Base-by-base conservation (phyloP, 2,329 filamentous ascomycete species). In the Pseudopyricularia cyperi region DNA sequence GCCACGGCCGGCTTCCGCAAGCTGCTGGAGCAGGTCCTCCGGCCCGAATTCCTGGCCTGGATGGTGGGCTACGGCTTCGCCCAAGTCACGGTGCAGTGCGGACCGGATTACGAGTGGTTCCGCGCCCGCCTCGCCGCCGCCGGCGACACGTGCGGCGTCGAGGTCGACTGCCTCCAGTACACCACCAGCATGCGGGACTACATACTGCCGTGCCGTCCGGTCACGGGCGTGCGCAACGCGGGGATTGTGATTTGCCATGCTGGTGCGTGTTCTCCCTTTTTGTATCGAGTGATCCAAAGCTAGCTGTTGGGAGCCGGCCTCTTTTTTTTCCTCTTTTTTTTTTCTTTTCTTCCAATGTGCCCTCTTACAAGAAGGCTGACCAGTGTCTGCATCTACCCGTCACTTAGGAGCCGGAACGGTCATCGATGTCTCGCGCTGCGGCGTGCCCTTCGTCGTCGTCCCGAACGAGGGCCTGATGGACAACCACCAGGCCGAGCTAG, bases 401-500 rank as follows among this genome's bases (percentile, higher is more conserved):
- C 14, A 15, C 5, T 22, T 50, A 95, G 90, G 91, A 15, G 90
- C 91, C 12, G 93, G 93, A 8, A 89, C 88, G 3, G 89, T 97
- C 28, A 74, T 97, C 1, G 89, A 90, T 63, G 88, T 83, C 1
- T 78, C 94, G 56, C 80, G 87, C 44, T 71, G 86, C 51, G 78
- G 80, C 14, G 71, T 89, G 0, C 83, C 87, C 3, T 71, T 97
- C n/a, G 77, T 98, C 49, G 88, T 95, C 1, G 89, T 98, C 2
- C 87, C 91, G 2, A 98, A 98, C 65, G 76, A 81, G 2, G 72
- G 74, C 7, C 76, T 98, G 0, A 76, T 95, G 59, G 83, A 94
- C 62, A 91, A 98, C 61, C 93, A 98, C 63, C 93, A 98, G 67
- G 77, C 81, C 19, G 89, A 97, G 65, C 77, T 98, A 52, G 91